Evolutionary conservation across 768 basidiomycete species (phyloP).

Genomic region (Lactarius trivialis): DNA sequence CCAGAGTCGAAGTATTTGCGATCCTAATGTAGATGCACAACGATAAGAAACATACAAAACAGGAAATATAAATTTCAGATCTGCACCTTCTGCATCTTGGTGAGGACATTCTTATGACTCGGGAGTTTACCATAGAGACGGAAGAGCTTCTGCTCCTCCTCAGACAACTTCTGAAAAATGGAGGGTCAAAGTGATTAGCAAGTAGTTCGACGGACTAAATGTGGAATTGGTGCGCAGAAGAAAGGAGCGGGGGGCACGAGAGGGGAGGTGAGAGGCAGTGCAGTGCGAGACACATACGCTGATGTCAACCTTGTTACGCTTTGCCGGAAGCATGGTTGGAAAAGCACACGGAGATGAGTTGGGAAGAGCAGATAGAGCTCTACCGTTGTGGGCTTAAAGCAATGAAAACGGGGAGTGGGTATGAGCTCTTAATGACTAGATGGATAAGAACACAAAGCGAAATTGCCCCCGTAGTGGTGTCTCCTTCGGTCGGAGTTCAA

Average conservation of each 20-base stretch:
- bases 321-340: slow-evolving; percentile 58
- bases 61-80: slow-evolving; percentile 11
- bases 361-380: slow-evolving; percentile 24
- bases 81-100: slow-evolving; percentile 90
- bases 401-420: neutral
- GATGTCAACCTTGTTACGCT: slow-evolving; percentile 91
- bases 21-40: slow-evolving; percentile 49
- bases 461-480: slow-evolving; percentile 5
- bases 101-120: slow-evolving; percentile 85
- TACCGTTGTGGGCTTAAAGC: slow-evolving; percentile 14
- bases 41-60: slow-evolving; percentile 15
- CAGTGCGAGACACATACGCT: slow-evolving; percentile 66
- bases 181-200: neutral
- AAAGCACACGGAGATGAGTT: slow-evolving; percentile 14
- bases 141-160: slow-evolving; percentile 92
- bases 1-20: slow-evolving; percentile 99
- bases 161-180: slow-evolving; percentile 57
- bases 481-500: slow-evolving; percentile 4
- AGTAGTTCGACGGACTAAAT: neutral
- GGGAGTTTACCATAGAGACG: slow-evolving; percentile 93
- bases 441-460: slow-evolving; percentile 6
- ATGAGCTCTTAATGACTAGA: neutral
- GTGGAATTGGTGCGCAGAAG: neutral
- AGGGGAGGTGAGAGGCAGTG: slow-evolving; percentile 16
- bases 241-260: slow-evolving; percentile 6